phyloP scores from a whole-genome alignment of 2,329 filamentous ascomycete species.

The Magnaporthiopsis incrustans region DNA sequence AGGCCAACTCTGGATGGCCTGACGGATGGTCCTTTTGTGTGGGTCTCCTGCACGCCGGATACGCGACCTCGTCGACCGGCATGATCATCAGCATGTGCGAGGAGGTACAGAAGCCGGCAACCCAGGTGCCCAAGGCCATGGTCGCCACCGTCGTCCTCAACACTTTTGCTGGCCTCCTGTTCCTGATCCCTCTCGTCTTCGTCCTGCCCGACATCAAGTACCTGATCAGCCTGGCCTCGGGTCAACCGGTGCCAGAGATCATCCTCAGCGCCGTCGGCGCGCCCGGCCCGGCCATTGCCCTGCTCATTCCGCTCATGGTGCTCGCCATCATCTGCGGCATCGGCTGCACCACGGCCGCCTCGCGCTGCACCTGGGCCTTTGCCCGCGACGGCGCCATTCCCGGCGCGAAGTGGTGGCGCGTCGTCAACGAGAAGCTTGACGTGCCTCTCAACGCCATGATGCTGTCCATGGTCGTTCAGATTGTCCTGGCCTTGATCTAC shows the following conservation, averaged over 20 bases:
- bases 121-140: constrained; percentile 67
- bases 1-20: constrained; percentile 60
- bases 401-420: constrained; percentile 51
- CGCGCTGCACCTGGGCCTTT: constrained; percentile 62
- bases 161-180: constrained; percentile 56
- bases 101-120: constrained; percentile 57
- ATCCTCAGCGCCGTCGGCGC: constrained; percentile 54
- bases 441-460: constrained; percentile 66
- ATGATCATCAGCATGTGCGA: constrained; percentile 78
- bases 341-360: constrained; percentile 61
- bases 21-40: constrained; percentile 67
- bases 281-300: constrained; percentile 51
- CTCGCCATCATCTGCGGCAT: constrained; percentile 60
- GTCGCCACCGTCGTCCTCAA: constrained; percentile 60
- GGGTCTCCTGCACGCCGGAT: constrained; percentile 63
- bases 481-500: constrained; percentile 58
- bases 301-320: constrained; percentile 57
- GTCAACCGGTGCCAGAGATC: constrained; percentile 58
- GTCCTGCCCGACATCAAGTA: constrained; percentile 55
- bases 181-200: constrained; percentile 61
- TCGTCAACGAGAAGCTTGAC: constrained; percentile 53
- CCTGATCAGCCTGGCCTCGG: constrained; percentile 44
- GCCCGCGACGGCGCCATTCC: constrained; percentile 63
- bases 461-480: constrained; percentile 58
- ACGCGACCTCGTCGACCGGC: constrained; percentile 67